Percentiles rank a stretch among this genome's conserved stretches.
These are phyloP conservation scores for Diaporthe citrichinensis DNA, from an alignment of 2,329 filamentous ascomycete species.

Conservation along the genomic window DNA sequence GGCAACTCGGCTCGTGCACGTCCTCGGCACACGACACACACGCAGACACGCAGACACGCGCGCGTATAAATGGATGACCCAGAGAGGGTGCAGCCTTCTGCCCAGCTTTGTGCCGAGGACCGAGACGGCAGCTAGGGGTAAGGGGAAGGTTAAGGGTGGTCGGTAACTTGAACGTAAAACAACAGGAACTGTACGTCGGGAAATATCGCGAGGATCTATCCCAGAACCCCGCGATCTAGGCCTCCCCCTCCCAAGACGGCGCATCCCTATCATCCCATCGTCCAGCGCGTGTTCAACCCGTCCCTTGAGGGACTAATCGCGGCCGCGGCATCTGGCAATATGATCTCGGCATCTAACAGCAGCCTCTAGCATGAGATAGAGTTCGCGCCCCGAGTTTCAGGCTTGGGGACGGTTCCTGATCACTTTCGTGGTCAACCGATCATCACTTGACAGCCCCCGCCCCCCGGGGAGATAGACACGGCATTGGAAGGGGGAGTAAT, in stretches of 20 bases:
- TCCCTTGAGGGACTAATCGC: background rate
- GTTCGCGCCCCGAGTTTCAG: conserved; percentile 10
- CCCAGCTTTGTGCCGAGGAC: conserved; percentile 27
- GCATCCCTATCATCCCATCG: conserved; percentile 4
- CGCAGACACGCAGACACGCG: background rate
- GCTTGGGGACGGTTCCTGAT: background rate
- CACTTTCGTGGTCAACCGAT: conserved; percentile 5
- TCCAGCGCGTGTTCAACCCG: background rate
- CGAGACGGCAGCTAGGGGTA: background rate
- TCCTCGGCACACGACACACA: conserved; percentile 9
- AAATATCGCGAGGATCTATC: conserved; percentile 15
- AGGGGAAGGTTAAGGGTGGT: background rate
- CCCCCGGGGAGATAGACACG: background rate
- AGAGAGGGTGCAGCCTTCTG: background rate
- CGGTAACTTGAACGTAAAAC: background rate
- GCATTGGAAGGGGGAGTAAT: conserved; percentile 15
- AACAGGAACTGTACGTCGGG: background rate
- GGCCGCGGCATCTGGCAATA: conserved; percentile 7
- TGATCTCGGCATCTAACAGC: conserved; percentile 17
- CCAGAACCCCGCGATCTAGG: conserved; percentile 8
- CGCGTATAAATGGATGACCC: conserved; percentile 18
- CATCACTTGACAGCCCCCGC: conserved; percentile 18
- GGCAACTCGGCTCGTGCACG: conserved; percentile 23
- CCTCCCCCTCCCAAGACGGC: background rate
- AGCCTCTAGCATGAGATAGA: background rate